Evolutionary conservation across 2,329 filamentous ascomycete species (phyloP), one percentile per base, ranked within the genome.

Genomic region (Emydomyces testavorans): DNA sequence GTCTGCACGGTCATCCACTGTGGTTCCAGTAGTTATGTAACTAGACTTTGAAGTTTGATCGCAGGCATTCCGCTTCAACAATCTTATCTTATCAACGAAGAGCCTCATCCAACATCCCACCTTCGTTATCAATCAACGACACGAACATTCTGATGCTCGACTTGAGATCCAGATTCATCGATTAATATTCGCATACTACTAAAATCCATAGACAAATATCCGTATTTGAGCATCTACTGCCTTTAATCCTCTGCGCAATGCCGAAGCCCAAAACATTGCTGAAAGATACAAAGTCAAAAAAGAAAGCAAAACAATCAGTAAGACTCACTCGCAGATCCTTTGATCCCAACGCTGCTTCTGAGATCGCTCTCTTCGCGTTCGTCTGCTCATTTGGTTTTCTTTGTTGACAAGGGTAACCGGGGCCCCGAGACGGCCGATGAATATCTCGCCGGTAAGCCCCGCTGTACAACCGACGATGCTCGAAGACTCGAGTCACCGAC

Each of bases 351-450:
- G 3, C n/a, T 45, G 7, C 16, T 24, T 26, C 3, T 6, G 29
- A 21, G 20, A 37, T 18, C n/a, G 8, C 7, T 16, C 2, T 39
- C 23, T 10, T 16, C 18, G 1, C n/a, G 13, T 8, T 15, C 1
- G 7, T 40, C 16, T 28, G n/a, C 4, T 6, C 15, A 16, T 29
- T 15, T 20, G 5, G 10, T 3, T 5, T 24, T 16, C 2, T 3
- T 11, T 38, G 8, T 23, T 21, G 39, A 49, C 37, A 49, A 46
- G 49, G 36, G 4, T 40, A 32, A 40, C n/a, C 6, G 54, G 38
- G 48, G 66, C 15, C 76, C 80, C 4, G 71, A 77, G 49, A 77
- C 77, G 1, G 77, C 78, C 44, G 80, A 84, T 66, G 82, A 85
- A 53, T 85, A 77, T 56, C 71, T 83, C 45, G 79, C 78, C 52